phyloP scores from a whole-genome alignment of 2,329 filamentous ascomycete genomes.

The Thelonectria discophora region DNA sequence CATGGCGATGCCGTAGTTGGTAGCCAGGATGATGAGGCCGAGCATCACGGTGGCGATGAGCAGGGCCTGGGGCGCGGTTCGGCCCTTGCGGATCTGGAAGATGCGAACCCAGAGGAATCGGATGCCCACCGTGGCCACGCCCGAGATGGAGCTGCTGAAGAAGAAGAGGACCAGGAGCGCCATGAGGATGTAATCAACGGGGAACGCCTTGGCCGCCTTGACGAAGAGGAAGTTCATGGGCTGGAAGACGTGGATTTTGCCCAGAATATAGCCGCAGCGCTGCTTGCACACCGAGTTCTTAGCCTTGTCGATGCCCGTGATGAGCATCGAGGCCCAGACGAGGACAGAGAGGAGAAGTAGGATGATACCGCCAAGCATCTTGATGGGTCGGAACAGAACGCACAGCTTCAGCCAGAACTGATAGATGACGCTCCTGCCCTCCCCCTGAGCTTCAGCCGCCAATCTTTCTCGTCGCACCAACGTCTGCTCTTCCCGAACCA shows the following conservation, averaged over 20 bases:
- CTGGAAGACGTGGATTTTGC: conserved; percentile 89
- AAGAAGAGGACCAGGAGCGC: conserved; percentile 84
- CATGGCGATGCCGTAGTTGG: conserved; percentile 94
- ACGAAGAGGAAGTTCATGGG: conserved; percentile 88
- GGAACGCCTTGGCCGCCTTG: conserved; percentile 82
- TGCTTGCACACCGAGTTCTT: conserved; percentile 93
- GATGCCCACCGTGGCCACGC: conserved; percentile 87
- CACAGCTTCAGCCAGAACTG: conserved; percentile 81
- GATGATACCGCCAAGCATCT: conserved; percentile 83
- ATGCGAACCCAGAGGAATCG: conserved; percentile 95
- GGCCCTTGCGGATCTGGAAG: conserved; percentile 88
- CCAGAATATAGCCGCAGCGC: conserved; percentile 91
- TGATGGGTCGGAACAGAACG: conserved; percentile 85
- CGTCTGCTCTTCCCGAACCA: conserved; percentile 91
- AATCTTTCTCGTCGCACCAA: conserved; percentile 88
- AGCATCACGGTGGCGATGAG: conserved; percentile 91
- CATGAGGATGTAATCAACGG: conserved; percentile 91
- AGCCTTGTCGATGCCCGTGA: conserved; percentile 95
- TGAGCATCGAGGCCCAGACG: conserved; percentile 89
- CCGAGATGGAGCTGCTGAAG: conserved; percentile 87
- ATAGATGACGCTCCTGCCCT: conserved; percentile 78
- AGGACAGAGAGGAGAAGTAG: conserved; percentile 78
- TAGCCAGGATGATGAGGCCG: conserved; percentile 85
- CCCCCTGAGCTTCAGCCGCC: conserved; percentile 81
- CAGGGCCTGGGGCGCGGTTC: conserved; percentile 90